Evolutionary conservation across 2,329 filamentous ascomycete species (phyloP), one percentile per base, ranked within the genome.

Genomic region (Emergomyces orientalis): DNA sequence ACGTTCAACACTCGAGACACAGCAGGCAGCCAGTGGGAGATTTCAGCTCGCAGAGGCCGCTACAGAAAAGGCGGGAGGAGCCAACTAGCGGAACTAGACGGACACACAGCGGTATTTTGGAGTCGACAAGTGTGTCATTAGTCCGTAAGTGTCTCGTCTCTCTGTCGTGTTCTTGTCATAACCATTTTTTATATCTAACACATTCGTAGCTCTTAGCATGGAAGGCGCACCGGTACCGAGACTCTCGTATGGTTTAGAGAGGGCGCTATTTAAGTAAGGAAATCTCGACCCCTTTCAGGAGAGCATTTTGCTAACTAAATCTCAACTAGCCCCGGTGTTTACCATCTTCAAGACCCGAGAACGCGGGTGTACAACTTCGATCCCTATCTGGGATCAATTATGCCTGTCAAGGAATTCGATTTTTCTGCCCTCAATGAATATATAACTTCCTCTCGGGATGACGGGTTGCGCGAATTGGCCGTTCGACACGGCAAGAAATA

Each of bases 351-450:
- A 75, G 94, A 99, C 73, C 86, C 88, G 30, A 85, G 90, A 63
- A 91, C 93, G 47, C 84, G 86, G 22, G 91, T 97, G 7, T 99
- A 86, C 81, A 99, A 99, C 73, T 99, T 99, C 70, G 93, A 99
- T 72, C 94, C 95, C 0, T 97, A 97, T 71, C 82, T 99, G 25
- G 86, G 91, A 64, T 86, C 86, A 60, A 95, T 99, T 69, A 97
- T 97, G 91, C 92, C 94, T 1, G 87, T 94, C 19, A 80, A 84
- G 1, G 90, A 99, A 71, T 99, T 99, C 71, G 90, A 99, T 71
- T 99, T 96, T 74, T 84, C 89, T 63, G 87, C 91, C 3, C 76
- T 99, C 61, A 90, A 89, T 73, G 82, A 87, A 66, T 99, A 96
- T 74, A 86, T 96, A 67, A 97, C 92, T 0, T 97, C 94, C 0